Evolutionary conservation across 2,329 filamentous ascomycete genomes (phyloP).

Genomic region (Neoscytalidium dimidiatum): DNA sequence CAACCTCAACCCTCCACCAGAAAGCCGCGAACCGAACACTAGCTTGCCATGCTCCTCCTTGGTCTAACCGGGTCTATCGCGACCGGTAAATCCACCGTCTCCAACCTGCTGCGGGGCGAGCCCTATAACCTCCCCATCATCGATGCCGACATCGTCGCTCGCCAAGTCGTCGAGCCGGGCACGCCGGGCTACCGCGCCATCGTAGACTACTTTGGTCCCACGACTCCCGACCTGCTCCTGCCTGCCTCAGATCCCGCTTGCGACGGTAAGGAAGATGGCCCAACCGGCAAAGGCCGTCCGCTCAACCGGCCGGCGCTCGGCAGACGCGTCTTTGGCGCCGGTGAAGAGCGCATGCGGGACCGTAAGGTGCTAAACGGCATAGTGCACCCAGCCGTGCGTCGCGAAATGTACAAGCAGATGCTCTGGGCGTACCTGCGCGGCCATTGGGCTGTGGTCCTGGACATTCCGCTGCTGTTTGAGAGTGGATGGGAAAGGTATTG

Average conservation of each 20-base stretch:
- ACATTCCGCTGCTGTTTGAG: slow-evolving; percentile 92
- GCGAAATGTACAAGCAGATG: slow-evolving; percentile 76
- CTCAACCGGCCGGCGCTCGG: slow-evolving; percentile 87
- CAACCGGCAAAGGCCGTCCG: slow-evolving; percentile 65
- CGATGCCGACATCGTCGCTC: slow-evolving; percentile 90
- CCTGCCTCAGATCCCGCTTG: slow-evolving; percentile 49
- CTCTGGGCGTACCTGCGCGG: slow-evolving; percentile 73
- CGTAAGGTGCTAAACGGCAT: slow-evolving; percentile 81
- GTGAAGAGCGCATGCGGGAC: slow-evolving; percentile 69
- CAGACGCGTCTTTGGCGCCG: slow-evolving; percentile 80
- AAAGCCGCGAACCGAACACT: neutral
- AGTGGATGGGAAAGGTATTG: slow-evolving; percentile 82
- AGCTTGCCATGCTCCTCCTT: slow-evolving; percentile 76
- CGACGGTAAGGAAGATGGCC: slow-evolving; percentile 55
- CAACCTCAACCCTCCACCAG: neutral
- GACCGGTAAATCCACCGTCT: slow-evolving; percentile 97
- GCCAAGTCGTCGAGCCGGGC: slow-evolving; percentile 91
- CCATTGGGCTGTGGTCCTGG: slow-evolving; percentile 85
- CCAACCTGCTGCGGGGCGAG: slow-evolving; percentile 72
- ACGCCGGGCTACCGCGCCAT: slow-evolving; percentile 82
- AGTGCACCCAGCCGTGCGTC: slow-evolving; percentile 86
- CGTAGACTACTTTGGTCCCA: slow-evolving; percentile 75
- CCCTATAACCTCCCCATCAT: slow-evolving; percentile 89
- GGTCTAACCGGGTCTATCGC: slow-evolving; percentile 96
- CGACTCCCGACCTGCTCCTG: slow-evolving; percentile 82